A percentile compares a stretch with the other conserved stretches of the same genome.
phyloP scores from a whole-genome alignment of 352 stramenopile genomes.

The Elongisporangium senticosum region DNA sequence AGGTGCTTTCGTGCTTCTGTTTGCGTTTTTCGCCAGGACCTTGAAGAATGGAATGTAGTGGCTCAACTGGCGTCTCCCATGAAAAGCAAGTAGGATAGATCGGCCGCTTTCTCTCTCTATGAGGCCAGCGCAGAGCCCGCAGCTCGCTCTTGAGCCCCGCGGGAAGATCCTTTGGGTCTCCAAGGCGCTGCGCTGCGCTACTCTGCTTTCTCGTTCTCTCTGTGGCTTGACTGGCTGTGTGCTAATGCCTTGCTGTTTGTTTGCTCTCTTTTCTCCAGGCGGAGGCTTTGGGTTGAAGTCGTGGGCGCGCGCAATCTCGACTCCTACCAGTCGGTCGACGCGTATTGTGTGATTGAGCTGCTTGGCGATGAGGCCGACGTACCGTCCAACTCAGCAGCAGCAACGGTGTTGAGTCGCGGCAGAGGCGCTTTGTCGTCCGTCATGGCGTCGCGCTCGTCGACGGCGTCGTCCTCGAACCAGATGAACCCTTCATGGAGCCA shows the following conservation, averaged over 20 bases:
- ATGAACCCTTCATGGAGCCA: conserved; percentile 39
- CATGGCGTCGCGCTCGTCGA: conserved; percentile 26
- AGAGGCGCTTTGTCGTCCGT: conserved; percentile 8
- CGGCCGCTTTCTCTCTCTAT: neutral
- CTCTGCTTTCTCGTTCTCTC: neutral
- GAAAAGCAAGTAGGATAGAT: conserved; percentile 1
- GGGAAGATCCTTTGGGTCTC: neutral
- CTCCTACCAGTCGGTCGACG: conserved; percentile 47
- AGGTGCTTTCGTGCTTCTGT: neutral
- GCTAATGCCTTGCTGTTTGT: conserved; percentile 6
- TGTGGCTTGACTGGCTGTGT: neutral
- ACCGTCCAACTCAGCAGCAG: neutral
- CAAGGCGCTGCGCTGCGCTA: neutral
- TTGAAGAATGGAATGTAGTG: conserved; percentile 8
- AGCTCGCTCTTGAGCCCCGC: neutral
- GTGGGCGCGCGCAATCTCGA: conserved; percentile 69
- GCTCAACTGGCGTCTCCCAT: neutral
- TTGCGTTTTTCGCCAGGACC: neutral
- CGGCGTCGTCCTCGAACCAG: conserved; percentile 16
- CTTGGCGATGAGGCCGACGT: conserved; percentile 3
- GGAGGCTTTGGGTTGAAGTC: conserved; percentile 57
- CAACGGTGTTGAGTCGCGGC: neutral
- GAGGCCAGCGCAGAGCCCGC: neutral
- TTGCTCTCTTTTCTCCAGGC: conserved; percentile 10
- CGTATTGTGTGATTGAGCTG: conserved; percentile 59